Base-by-base conservation (phyloP, 257 asterid species). In the Lycium ferocissimum region DNA sequence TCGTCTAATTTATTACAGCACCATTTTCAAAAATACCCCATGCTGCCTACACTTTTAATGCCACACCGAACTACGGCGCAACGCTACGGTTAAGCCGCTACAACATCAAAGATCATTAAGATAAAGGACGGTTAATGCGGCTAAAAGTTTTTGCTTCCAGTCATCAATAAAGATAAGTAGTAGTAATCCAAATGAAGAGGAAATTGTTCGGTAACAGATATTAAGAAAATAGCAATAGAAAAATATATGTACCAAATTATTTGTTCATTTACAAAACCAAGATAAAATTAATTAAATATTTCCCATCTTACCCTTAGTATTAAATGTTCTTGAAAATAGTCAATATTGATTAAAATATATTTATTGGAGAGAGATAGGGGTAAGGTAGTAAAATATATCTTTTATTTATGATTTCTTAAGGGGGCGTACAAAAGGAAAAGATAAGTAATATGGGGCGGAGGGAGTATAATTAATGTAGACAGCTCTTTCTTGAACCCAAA, bases 21-120 rank as follows among this genome's bases (percentile, higher is more conserved):
- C 35, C n/a, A 22, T n/a, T 6, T 73, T 20, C 9, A 17, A 26
- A 20, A 9, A 26, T 63, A 63, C 1, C 71, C 7, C 18, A 54
- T 69, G 62, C 20, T n/a, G n/a, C n/a, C n/a, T 26, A 37, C 78
- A 38, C 3, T 14, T 37, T 69, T 69, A 75, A 75, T 75, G 22
- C 7, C 22, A 12, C 33, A 75, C 81, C 43, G 37, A 47, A n/a
- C 40, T 47, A 70, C 4, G 35, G 56, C 1, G 0, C 8, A 71
- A 18, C 22, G 54, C 54, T 70, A 47, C 62, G 49, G 49, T 75
- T 49, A 49, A 75, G 81, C 20, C n/a, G 81, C 81, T 53, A 22
- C 45, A 49, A 22, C 62, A 75, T 75, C 20, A 75, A 49, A 22
- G 45, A 75, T 51, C 81, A 22, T 75, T 49, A 22, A 75, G 40